Percentiles rank a stretch among this genome's conserved stretches.
phyloP scores from a whole-genome alignment of 345 rosid species.

The Conringia planisiliqua region DNA sequence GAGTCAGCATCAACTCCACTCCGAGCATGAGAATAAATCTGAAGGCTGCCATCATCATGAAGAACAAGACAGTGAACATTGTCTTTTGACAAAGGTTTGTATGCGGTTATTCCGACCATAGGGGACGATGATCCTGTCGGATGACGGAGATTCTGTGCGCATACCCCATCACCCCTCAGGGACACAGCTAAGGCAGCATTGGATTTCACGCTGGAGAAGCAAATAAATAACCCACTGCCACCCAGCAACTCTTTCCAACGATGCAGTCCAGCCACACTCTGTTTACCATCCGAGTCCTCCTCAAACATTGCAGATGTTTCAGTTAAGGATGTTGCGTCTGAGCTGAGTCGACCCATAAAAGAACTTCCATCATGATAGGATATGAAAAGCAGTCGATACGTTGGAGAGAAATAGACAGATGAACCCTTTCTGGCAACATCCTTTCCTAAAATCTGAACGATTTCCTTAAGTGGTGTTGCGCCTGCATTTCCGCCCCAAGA shows the following conservation, averaged over 20 bases:
- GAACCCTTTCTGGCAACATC: constrained; percentile 75
- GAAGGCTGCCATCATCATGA: constrained; percentile 99
- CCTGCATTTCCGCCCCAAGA: constrained; percentile 74
- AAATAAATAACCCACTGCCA: constrained; percentile 76
- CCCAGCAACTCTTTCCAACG: constrained; percentile 83
- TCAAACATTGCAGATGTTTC: constrained; percentile 74
- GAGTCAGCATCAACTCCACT: constrained; percentile 57
- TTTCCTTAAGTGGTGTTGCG: constrained; percentile 81
- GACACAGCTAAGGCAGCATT: constrained; percentile 75
- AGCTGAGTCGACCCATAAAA: constrained; percentile 67
- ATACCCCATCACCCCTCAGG: constrained; percentile 52
- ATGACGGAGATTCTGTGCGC: constrained; percentile 81
- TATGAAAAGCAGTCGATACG: constrained; percentile 68
- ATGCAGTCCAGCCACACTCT: constrained; percentile 72
- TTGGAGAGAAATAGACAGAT: constrained; percentile 78
- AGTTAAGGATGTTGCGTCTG: constrained; percentile 59
- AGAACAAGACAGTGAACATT: constrained; percentile 89
- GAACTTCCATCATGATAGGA: constrained; percentile 90
- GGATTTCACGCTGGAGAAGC: constrained; percentile 74
- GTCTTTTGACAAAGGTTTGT: constrained; percentile 91
- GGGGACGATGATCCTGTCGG: constrained; percentile 74
- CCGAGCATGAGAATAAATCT: constrained; percentile 73
- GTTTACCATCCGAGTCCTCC: constrained; percentile 72
- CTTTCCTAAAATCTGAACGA: constrained; percentile 53
- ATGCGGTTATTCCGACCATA: constrained; percentile 89